Base-by-base conservation (phyloP, 225 moss, liverwort and hornwort genomes). In the Pleurozium schreberi region DNA sequence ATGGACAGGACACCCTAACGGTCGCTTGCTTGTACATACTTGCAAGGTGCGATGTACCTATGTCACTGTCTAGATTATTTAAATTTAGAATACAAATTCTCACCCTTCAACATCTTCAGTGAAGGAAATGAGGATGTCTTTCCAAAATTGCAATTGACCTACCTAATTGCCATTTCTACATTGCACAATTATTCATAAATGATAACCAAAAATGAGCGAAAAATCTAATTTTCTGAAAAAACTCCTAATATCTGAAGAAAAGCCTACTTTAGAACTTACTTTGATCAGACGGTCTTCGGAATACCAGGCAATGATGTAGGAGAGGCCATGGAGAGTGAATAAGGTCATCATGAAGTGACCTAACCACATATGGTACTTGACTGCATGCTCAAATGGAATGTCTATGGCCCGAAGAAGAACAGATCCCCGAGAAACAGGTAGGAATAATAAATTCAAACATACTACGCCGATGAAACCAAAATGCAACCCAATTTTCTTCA, bases 351-450 rank as follows among this genome's bases (percentile, higher is more conserved):
- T 95, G 90, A 96, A 96, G 85, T 98, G 94, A 58, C 96, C 98
- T 84, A 98, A 90, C 96, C 96, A 98, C 71, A 94, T 92, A 87
- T 98, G 98, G 83, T 98, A 98, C 90, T 96, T 96, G 83, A 94
- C 91, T 88, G 98, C 96, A 90, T 96, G 96, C 92, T 98, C 98
- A 89, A 98, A 96, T 79, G 98, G 95, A 73, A 97, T 92, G 91
- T 95, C 96, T n/a, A 96, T 69, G 73, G 92, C 92, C 81, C 96
- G 95, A 70, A 96, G 92, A 31, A 98, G 87, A 88, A 95, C 94
- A 88, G 98, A 98, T 76, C 98, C 98, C 84, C 98, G 94, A 84
- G 98, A 94, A 80, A 98, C 96, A 83, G 98, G 98, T 78, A 98
- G 74, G 80, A 98, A 95, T 74, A 98, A 93, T 69, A 98, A 80